phyloP scores from a whole-genome alignment of 2,329 filamentous ascomycete species.

The Apiospora arundinis region DNA sequence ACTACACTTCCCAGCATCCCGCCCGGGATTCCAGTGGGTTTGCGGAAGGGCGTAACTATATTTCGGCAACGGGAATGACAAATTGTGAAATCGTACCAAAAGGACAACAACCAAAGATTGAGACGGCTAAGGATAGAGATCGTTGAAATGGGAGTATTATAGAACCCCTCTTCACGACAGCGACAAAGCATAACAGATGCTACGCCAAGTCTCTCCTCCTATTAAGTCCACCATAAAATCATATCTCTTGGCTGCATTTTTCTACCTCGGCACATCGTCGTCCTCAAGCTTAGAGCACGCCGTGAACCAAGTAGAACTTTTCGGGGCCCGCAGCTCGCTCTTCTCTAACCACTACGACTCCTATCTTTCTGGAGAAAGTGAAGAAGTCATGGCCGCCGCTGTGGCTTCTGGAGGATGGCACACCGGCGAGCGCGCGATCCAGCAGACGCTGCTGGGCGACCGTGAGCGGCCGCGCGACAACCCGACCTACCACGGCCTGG shows the following conservation, averaged over 20 bases:
- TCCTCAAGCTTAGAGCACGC: background rate
- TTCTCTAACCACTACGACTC: background rate
- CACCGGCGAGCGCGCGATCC: slow-evolving; percentile 71
- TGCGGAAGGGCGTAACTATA: background rate
- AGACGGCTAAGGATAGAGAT: background rate
- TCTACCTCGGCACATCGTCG: background rate
- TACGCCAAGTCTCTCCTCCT: background rate
- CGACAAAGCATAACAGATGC: background rate
- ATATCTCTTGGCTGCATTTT: background rate
- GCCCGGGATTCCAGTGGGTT: background rate
- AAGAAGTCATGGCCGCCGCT: background rate
- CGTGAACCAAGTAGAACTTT: slow-evolving; percentile 1
- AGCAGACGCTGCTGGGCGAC: slow-evolving; percentile 56
- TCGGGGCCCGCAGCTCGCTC: background rate
- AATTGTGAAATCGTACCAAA: background rate
- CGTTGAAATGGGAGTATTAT: background rate
- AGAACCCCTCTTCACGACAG: background rate
- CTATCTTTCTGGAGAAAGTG: background rate
- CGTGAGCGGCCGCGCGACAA: slow-evolving; percentile 63
- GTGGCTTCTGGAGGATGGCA: slow-evolving; percentile 54
- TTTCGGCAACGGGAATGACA: background rate
- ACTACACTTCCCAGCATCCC: background rate
- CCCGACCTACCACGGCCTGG: slow-evolving; percentile 70
- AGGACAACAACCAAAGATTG: background rate
- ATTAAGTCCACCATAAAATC: background rate